Conservation (phyloP, 805 yeast genomes). For the Pichia thaimueangensis region DNA sequence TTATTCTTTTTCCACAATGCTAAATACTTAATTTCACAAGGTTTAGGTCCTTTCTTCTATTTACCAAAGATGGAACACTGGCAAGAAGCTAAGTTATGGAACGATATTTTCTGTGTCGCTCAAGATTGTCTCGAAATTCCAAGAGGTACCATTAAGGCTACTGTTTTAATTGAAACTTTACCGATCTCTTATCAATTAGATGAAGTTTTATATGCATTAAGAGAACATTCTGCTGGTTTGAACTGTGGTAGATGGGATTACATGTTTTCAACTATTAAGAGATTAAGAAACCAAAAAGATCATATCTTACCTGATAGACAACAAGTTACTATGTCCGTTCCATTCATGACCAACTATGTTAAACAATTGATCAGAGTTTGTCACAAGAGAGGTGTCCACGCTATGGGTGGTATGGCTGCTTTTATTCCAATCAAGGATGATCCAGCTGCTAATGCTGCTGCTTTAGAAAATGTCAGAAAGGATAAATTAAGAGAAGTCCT, state of each 20-base stretch:
- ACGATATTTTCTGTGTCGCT: slow-evolving; percentile 68
- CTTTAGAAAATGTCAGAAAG: slow-evolving; percentile 65
- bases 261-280: slow-evolving; percentile 73
- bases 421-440: slow-evolving; percentile 77
- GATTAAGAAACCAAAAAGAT: slow-evolving; percentile 60
- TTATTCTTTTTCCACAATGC: slow-evolving; percentile 75
- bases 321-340: slow-evolving; percentile 73
- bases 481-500: slow-evolving; percentile 73
- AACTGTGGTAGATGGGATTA: slow-evolving; percentile 91
- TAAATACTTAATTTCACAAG: slow-evolving; percentile 48
- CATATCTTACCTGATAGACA: slow-evolving; percentile 74
- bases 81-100: slow-evolving; percentile 78
- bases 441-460: slow-evolving; percentile 52
- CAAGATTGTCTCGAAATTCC: slow-evolving; percentile 65
- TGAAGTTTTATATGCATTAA: slow-evolving; percentile 70
- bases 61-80: slow-evolving; percentile 85
- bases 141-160: slow-evolving; percentile 75
- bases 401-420: slow-evolving; percentile 91
- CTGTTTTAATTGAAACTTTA: slow-evolving; percentile 74
- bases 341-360: slow-evolving; percentile 76
- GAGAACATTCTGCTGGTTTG: slow-evolving; percentile 73
- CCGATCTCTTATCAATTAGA: slow-evolving; percentile 87
- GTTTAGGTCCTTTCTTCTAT: slow-evolving; percentile 77
- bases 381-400: slow-evolving; percentile 75
- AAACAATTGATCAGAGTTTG: slow-evolving; percentile 65